phyloP scores from a whole-genome alignment of 2,329 filamentous ascomycete species.

The Colletotrichum agaves region DNA sequence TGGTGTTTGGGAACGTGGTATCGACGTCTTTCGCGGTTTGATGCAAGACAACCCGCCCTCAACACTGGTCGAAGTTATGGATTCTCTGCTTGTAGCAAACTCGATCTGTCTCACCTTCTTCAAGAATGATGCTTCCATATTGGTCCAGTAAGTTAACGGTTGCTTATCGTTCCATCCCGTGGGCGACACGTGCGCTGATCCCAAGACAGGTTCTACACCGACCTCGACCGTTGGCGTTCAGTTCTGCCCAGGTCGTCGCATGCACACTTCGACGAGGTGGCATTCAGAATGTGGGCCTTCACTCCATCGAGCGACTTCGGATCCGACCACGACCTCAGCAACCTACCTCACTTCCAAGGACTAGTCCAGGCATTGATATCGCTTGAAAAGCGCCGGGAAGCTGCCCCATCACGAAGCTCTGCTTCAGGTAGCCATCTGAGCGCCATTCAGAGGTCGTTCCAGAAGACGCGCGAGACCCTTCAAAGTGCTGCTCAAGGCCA shows the following conservation, averaged over 20 bases:
- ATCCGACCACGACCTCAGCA: constrained; percentile 7
- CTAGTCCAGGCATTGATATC: constrained; percentile 42
- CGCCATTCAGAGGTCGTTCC: constrained; percentile 28
- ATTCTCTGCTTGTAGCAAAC: constrained; percentile 36
- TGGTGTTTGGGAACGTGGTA: constrained; percentile 34
- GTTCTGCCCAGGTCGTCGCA: constrained; percentile 37
- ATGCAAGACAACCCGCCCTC: constrained; percentile 38
- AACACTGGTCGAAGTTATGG: constrained; percentile 27
- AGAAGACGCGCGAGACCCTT: constrained; percentile 18
- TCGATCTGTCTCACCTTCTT: constrained; percentile 29
- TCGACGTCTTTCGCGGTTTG: constrained; percentile 30
- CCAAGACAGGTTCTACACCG: constrained; percentile 40
- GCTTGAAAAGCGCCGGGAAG: constrained; percentile 12
- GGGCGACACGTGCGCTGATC: not conserved
- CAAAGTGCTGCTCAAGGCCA: not conserved
- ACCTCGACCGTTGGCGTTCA: constrained; percentile 43
- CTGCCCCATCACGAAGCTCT: not conserved
- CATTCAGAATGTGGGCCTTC: constrained; percentile 40
- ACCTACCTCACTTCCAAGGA: constrained; percentile 39
- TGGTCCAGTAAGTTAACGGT: constrained; percentile 31
- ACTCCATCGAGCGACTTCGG: not conserved
- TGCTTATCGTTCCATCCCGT: no score
- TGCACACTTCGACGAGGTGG: constrained; percentile 41
- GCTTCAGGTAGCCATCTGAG: constrained; percentile 26
- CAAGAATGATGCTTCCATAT: constrained; percentile 20